Evolutionary conservation across 352 stramenopile species (phyloP), one percentile per base, ranked within the genome.

Genomic region (Globisporangium acanthophoron): DNA sequence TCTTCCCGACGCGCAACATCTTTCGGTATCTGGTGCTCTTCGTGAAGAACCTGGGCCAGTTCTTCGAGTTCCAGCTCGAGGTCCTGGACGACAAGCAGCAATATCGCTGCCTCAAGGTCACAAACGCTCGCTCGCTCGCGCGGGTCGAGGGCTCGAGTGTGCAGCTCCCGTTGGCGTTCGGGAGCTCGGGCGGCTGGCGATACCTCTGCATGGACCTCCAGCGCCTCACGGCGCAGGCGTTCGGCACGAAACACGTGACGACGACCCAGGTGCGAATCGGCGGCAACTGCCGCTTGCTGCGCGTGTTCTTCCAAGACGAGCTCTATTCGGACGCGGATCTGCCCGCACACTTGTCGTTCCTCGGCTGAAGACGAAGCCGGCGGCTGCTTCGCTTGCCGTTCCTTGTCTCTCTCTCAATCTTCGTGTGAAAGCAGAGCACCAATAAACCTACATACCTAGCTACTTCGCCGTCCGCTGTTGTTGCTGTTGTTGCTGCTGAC

Each of bases 11-110:
- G 15, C 70, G 66, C 56, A 90, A 79, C 48, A 83, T 90, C 31
- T 89, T 92, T 51, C 83, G 78, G n/a, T 93, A 81, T 59, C 53
- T 93, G 18, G 85, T 92, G 50, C 64, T 95, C 40, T 93, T 92
- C 54, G 66, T 93, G 35, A 92, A 91, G 41, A 83, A 92, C 62
- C 72, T 94, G 49, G 73, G 84, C 24, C 67, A 82, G 27, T 93
- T 88, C 51, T 58, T 93, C 16, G 79, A 88, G 58, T 73, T 93
- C 52, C 56, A 77, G n/a, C 55, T 93, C 40, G 73, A 88, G 33
- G 56, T 92, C 1, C 31, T 94, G 29, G 85, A 93, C 47, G 75
- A 89, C 44, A 68, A 76, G 27, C 79, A 90, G 51, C 73, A 52
- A 45, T 91, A 88, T 51, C 73, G 84, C n/a, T 54, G 69, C 18